Base-by-base conservation (phyloP, 2,329 filamentous ascomycete species). In the Pseudocercospora pini-densiflorae region DNA sequence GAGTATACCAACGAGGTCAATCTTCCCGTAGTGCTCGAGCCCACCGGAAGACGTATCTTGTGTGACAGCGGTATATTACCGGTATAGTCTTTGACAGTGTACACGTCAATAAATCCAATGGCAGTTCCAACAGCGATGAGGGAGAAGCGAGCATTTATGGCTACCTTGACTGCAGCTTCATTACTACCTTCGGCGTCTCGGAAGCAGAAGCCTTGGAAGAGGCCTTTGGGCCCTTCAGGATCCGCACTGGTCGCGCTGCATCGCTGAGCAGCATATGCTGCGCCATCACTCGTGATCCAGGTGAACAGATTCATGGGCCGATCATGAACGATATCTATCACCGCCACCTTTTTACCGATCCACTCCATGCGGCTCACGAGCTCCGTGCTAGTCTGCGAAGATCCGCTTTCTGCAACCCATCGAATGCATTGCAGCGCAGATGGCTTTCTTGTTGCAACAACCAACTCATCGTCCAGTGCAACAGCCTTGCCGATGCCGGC, bases 381-480 rank as follows among this genome's bases (percentile, higher is more conserved):
- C 79, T 98, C 94, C 0, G 95, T 97, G 72, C 89, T 93, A 2
- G 94, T 97, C 79, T 98, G 94, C 68, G 87, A 90, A 21, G 92
- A 92, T 36, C 85, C 87, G 70, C 86, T 90, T 77, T 97, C 94
- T 1, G 94, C 92, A 0, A 90, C 91, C 95, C 95, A 99, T 65
- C 92, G 89, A 72, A 99, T 98, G 80, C 94, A 97, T 79, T 99
- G 95, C 16, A 98, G 89, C n/a, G 95, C 94, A 0, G 94, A 90
- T 3, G 95, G 95, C 75, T 95, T 97, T 64, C 88, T 85, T 0
- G 95, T 99, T 4, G 95, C 92, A 61, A 99, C 94, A 23, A 98
- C 85, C 47, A 99, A 83, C 78, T 98, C 95, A 63, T 97, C 92
- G 71, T 98, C 95, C 23, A 98, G 85, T 2, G 95, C 94, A 62